Evolutionary conservation across 805 yeast genomes (phyloP).

Genomic region (Yueomyces sp.): DNA sequence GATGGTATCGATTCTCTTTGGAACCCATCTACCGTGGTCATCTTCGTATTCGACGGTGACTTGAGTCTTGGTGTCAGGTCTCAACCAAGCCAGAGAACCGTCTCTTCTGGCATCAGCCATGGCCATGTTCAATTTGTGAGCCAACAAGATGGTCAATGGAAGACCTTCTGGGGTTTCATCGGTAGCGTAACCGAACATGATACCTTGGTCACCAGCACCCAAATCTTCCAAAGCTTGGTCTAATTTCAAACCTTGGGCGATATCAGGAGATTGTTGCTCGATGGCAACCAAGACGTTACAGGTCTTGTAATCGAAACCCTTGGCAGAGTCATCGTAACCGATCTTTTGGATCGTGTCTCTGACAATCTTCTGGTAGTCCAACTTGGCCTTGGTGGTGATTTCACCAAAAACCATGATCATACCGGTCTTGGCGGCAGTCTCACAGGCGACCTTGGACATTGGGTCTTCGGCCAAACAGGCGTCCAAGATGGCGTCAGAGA

Average conservation of each 20-base stretch:
- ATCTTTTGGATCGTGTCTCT: constrained; percentile 98
- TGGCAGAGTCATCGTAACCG: constrained; percentile 91
- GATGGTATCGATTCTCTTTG: constrained; percentile 92
- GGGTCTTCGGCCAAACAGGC: constrained; percentile 96
- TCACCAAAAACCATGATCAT: constrained; percentile 99
- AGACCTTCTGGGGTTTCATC: constrained; percentile 97
- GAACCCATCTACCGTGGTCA: constrained; percentile 91
- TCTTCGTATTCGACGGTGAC: constrained; percentile 94
- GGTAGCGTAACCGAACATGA: constrained; percentile 99
- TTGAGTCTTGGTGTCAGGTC: constrained; percentile 99
- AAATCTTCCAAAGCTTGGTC: constrained; percentile 91
- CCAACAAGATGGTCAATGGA: constrained; percentile 86
- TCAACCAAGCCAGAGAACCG: constrained; percentile 89
- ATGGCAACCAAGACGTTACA: constrained; percentile 98
- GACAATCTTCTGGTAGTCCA: constrained; percentile 94
- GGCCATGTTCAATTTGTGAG: constrained; percentile 94
- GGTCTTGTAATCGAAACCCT: constrained; percentile 98
- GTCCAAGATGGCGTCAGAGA: constrained; percentile 93
- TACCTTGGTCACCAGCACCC: constrained; percentile 99
- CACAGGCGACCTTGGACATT: constrained; percentile 97
- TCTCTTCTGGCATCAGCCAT: constrained; percentile 96
- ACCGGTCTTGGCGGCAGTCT: constrained; percentile 98
- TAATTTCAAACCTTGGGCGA: constrained; percentile 98
- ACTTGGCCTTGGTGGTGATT: constrained; percentile 89
- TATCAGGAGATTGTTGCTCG: constrained; percentile 98